Evolutionary conservation across 1,139 yeast genomes (phyloP), one percentile per base, ranked within the genome.

Genomic region (Scheffersomyces stambukii): DNA sequence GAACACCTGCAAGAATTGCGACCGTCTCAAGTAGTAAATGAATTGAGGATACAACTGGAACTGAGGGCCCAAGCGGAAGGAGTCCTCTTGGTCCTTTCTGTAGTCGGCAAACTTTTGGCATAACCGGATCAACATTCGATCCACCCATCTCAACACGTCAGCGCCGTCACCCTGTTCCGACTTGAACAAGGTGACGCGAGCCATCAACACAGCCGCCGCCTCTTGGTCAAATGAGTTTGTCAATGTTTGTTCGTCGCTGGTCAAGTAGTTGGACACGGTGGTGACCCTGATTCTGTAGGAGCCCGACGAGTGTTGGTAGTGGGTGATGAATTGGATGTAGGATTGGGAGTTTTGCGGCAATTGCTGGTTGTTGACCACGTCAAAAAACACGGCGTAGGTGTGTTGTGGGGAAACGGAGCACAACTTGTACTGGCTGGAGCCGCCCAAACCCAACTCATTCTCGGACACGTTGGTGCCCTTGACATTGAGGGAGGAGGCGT

Each of bases 171-270:
- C 74, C 45, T 77, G 83, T 60, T 91, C 89, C 25, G 91, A 78
- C 63, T 84, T 91, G 69, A 75, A 83, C 30, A 91, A 88, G 4
- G 96, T 94, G 35, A 91, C 80, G 54, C 98, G 75, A 1, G 97
- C 83, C 88, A 89, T 85, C 41, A 91, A 69, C 1, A 89, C 97
- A 6, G 97, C 96, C 8, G 98, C 96, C 12, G 97, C 96, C 58
- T 91, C 98, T 64, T 93, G 98, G 60, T 91, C 99, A 57, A 91
- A 91, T n/a, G 93, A 67, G 43, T 65, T 70, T 14, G 79, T 66
- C 45, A 68, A 60, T n/a, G 63, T 52, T 40, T 64, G 61, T 43
- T 67, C 73, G 39, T 67, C 74, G 29, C 65, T 52, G 10, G 69
- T 75, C 48, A 81, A 63, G 43, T 75, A 73, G 45, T 85, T 79